Percentiles rank a stretch among this genome's conserved stretches.
Evolutionary conservation across 768 basidiomycete species (phyloP).

Genomic region (Rhodotorula diobovata): DNA sequence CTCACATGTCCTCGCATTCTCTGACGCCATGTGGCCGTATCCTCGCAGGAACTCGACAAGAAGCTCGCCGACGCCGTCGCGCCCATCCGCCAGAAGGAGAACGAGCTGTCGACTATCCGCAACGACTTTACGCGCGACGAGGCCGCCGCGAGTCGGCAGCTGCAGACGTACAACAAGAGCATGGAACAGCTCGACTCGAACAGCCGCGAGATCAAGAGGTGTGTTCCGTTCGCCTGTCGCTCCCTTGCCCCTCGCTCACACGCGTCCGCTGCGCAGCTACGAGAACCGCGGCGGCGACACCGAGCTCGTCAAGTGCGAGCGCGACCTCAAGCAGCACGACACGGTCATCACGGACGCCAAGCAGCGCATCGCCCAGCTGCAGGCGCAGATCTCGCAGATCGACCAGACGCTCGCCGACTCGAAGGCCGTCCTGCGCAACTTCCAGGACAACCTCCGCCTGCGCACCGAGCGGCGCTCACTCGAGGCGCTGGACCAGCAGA

Average conservation of each 20-base stretch:
- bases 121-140: constrained; percentile 29
- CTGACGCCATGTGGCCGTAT: no score
- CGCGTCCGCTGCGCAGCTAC: constrained; percentile 11
- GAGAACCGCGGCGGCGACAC: constrained; percentile 28
- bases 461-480: constrained; percentile 66
- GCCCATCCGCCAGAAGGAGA: constrained; percentile 38
- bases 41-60: constrained; percentile 35
- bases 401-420: constrained; percentile 53
- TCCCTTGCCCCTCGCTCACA: background rate
- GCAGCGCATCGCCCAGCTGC: constrained; percentile 31
- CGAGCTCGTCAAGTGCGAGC: constrained; percentile 35
- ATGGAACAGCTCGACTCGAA: constrained; percentile 29
- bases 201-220: constrained; percentile 31
- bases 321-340: constrained; percentile 33
- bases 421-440: constrained; percentile 62
- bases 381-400: constrained; percentile 34
- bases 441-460: constrained; percentile 78
- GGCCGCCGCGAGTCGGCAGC: constrained; percentile 11
- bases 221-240: background rate
- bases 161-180: constrained; percentile 32
- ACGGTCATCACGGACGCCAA: constrained; percentile 30
- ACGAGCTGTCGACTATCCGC: constrained; percentile 31
- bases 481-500: constrained; percentile 61
- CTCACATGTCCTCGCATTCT: background rate
- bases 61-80: constrained; percentile 32